phyloP scores from a whole-genome alignment of 495 filamentous ascomycete species.

The Neurospora sp. region DNA sequence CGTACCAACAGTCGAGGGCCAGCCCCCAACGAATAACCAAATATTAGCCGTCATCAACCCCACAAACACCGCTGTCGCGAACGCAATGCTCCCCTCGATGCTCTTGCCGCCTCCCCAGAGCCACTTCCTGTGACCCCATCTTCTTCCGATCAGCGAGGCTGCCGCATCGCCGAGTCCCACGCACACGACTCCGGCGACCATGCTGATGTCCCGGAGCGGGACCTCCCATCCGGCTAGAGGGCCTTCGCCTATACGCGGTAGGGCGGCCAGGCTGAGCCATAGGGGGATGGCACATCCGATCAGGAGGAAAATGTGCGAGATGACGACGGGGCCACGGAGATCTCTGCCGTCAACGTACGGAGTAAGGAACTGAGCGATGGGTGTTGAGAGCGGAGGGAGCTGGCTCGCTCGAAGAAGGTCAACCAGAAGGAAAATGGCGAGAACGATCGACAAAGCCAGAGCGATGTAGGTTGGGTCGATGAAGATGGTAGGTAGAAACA shows the following conservation, averaged over 20 bases:
- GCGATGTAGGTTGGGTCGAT: conserved; percentile 77
- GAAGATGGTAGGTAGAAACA: conserved; percentile 80
- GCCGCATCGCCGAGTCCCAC: conserved; percentile 94
- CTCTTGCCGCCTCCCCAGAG: conserved; percentile 95
- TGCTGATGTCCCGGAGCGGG: conserved; percentile 58
- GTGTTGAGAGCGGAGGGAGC: conserved; percentile 75
- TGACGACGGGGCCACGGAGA: conserved; percentile 83
- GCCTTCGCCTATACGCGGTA: conserved; percentile 40
- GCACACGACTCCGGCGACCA: conserved; percentile 85
- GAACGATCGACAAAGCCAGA: conserved; percentile 61
- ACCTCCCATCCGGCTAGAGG: conserved; percentile 67
- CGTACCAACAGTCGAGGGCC: conserved; percentile 31
- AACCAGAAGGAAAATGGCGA: conserved; percentile 75
- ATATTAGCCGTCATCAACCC: conserved; percentile 61
- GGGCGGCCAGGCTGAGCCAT: conserved; percentile 73
- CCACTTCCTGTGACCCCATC: conserved; percentile 84
- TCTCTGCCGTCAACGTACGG: conserved; percentile 95
- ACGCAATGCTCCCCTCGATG: conserved; percentile 81
- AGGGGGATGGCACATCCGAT: conserved; percentile 93
- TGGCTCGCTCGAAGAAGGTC: conserved; percentile 86
- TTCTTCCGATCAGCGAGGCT: conserved; percentile 82
- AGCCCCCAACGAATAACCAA: conserved; percentile 69
- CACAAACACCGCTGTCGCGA: conserved; percentile 64
- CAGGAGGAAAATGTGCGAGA: conserved; percentile 90
- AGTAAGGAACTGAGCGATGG: conserved; percentile 73